A percentile compares a stretch with the other conserved stretches of the same genome.
Evolutionary conservation across 352 stramenopile species (phyloP).

Genomic region (Plasmopara viticola): DNA sequence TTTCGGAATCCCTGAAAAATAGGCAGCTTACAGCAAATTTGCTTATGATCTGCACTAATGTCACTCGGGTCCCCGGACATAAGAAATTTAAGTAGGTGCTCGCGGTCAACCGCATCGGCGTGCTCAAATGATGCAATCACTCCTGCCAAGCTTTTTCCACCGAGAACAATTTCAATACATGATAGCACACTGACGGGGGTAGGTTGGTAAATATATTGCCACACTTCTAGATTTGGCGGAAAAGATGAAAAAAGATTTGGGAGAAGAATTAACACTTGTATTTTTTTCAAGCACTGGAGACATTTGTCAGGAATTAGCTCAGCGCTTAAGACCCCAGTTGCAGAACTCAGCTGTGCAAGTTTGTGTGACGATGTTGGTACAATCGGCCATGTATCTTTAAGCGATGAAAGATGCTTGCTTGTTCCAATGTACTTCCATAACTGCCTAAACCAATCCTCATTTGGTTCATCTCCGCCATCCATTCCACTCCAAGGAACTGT

Average conservation of each 20-base stretch:
- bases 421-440: slow-evolving; percentile 57
- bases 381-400: slow-evolving; percentile 67
- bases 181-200: slow-evolving; percentile 50
- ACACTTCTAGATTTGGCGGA: slow-evolving; percentile 51
- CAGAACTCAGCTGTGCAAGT: slow-evolving; percentile 34
- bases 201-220: slow-evolving; percentile 68
- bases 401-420: slow-evolving; percentile 31
- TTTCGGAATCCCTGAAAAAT: slow-evolving; percentile 42
- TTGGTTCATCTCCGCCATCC: slow-evolving; percentile 9
- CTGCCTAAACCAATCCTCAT: slow-evolving; percentile 52
- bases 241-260: slow-evolving; percentile 48
- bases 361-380: slow-evolving; percentile 44
- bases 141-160: slow-evolving; percentile 1
- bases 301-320: slow-evolving; percentile 47
- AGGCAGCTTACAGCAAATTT: slow-evolving; percentile 35
- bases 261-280: slow-evolving; percentile 49
- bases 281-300: slow-evolving; percentile 34
- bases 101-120: slow-evolving; percentile 22
- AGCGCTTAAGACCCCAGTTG: slow-evolving; percentile 40
- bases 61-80: slow-evolving; percentile 34
- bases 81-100: slow-evolving; percentile 42
- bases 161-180: slow-evolving; percentile 25
- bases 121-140: slow-evolving; percentile 16
- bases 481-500: slow-evolving; percentile 19
- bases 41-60: slow-evolving; percentile 23